Evolutionary conservation across 768 basidiomycete genomes (phyloP), one percentile per base, ranked within the genome.

Genomic region (Hygrophorus pudorinus): DNA sequence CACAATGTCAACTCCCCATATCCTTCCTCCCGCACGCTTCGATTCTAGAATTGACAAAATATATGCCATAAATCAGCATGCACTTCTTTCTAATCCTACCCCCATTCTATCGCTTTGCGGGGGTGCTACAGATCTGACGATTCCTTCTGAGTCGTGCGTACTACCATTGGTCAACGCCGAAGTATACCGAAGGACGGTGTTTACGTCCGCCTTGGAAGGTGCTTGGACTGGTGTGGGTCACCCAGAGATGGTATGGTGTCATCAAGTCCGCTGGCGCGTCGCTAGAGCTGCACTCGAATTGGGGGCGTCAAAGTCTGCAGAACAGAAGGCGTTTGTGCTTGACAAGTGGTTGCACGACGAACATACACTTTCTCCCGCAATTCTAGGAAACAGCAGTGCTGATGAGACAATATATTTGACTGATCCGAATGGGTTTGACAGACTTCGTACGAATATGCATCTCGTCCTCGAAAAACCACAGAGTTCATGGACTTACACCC

Each of bases 211-310:
- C 1, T 66, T 98, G 18, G 85, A 93, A 38, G 88, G 89, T n/a
- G 76, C 82, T 2, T 94, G 92, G 87, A 89, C 93, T 2, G 89
- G 90, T 2, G 87, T 97, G 4, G 94, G 93, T 18, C 96, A 99
- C 59, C 80, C 80, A 33, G 93, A 88, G 48, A 93, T 97, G 78
- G 90, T 98, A 3, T 99, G 96, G 96, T 98, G 96, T 57, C 89
- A 97, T 61, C 96, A 99, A 63, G 81, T 97, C 8, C 82, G 96
- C 32, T 89, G 84, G 85, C 76, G 80, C 17, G 68, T 94, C 28
- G 92, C 92, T 12, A 72, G 87, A 42, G 77, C 80, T 14, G 80
- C 81, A 18, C 63, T 97, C 5, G 86, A 89, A 53, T 64, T 86
- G 9, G 73, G 73, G 2, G 56, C 49, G n/a, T 51, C 62, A 0